phyloP scores from a whole-genome alignment of 495 filamentous ascomycete genomes.

The Aeminium ludgeri region DNA sequence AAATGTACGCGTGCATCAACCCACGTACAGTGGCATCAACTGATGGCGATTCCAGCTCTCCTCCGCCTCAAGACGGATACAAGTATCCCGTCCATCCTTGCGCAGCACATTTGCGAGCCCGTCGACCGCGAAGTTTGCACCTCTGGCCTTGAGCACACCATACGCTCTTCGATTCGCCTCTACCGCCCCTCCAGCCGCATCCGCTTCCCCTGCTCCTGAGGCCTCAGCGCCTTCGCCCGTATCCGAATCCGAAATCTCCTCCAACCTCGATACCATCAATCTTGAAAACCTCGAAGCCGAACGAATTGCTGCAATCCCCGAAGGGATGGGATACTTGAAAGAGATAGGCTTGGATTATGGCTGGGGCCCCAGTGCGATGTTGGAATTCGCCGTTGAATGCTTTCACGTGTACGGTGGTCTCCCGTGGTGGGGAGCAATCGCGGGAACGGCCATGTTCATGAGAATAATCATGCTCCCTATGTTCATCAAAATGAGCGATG shows the following conservation, averaged over 20 bases:
- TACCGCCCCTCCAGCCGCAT: conserved; percentile 1
- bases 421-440: conserved; percentile 70
- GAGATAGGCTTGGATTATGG: conserved; percentile 72
- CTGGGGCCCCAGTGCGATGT: conserved; percentile 50
- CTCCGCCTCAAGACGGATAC: conserved; percentile 7
- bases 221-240: neutral
- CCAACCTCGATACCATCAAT: conserved; percentile 10
- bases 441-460: conserved; percentile 42
- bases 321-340: conserved; percentile 68
- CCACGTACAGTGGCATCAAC: neutral
- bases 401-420: conserved; percentile 54
- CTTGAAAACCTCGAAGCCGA: conserved; percentile 9
- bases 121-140: too few species aligned
- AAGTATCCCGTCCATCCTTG: too few species aligned
- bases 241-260: neutral
- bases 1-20: conserved; percentile 7
- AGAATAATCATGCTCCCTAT: conserved; percentile 49
- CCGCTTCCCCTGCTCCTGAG: conserved; percentile 4
- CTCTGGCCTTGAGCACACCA: too few species aligned
- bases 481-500: conserved; percentile 42
- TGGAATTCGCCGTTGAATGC: conserved; percentile 65
- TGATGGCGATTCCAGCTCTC: conserved; percentile 6
- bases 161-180: conserved; percentile 4
- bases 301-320: conserved; percentile 32
- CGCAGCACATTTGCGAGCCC: too few species aligned